These are phyloP conservation scores for Aspergillus fructus DNA, from an alignment of 2,329 filamentous ascomycete genomes.

Conservation along the genomic window DNA sequence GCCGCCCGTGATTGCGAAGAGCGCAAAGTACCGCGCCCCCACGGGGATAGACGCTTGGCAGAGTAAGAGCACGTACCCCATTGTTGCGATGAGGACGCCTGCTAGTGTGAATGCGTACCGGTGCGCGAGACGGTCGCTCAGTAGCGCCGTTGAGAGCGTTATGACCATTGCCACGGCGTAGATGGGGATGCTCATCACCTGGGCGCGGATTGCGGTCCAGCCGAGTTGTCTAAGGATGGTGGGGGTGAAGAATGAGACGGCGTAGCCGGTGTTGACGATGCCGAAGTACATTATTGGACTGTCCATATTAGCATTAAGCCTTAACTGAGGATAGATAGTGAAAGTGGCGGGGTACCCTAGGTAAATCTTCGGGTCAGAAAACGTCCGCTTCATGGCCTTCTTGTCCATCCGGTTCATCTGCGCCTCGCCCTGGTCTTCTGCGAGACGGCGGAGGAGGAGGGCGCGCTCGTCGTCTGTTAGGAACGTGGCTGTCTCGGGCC, in stretches of 20 bases:
- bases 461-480: conserved; percentile 14
- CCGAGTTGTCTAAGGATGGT: conserved; percentile 34
- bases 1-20: conserved; percentile 28
- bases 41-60: conserved; percentile 9
- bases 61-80: conserved; percentile 15
- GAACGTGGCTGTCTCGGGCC: conserved; percentile 17
- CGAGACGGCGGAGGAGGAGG: conserved; percentile 13
- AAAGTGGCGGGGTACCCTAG: conserved; percentile 19
- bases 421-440: conserved; percentile 14
- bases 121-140: conserved; percentile 15
- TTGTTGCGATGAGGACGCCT: conserved; percentile 12
- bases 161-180: conserved; percentile 29
- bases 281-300: conserved; percentile 15
- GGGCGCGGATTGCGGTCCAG: conserved; percentile 30
- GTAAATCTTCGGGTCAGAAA: conserved; percentile 18
- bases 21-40: conserved; percentile 21
- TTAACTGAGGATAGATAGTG: not conserved
- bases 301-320: not conserved
- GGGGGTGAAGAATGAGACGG: conserved; percentile 28
- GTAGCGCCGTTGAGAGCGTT: conserved; percentile 19
- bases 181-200: conserved; percentile 35
- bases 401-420: conserved; percentile 10
- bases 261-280: conserved; percentile 18
- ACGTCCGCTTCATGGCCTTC: conserved; percentile 6
- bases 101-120: conserved; percentile 15